Evolutionary conservation across 345 rosid species (phyloP).

Genomic region (Populus euphratica): DNA sequence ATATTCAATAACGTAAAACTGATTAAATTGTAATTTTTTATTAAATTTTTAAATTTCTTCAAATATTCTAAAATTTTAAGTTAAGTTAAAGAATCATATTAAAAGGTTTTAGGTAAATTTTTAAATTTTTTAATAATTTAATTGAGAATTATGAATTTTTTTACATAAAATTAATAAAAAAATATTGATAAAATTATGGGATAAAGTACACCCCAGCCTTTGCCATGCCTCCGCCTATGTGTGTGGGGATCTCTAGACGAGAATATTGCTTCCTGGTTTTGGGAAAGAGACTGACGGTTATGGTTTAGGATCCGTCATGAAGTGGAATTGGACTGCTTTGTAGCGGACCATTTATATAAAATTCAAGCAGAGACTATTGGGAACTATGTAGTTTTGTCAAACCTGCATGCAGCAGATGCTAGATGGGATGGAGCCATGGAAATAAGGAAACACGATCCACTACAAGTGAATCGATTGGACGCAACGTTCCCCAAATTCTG

Average conservation of each 20-base stretch:
- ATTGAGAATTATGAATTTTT: too few relatives aligned
- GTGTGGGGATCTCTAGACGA: slow-evolving; percentile 50
- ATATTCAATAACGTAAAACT: too few relatives aligned
- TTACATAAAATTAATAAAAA: too few relatives aligned
- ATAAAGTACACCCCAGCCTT: too few relatives aligned
- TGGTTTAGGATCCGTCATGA: slow-evolving; percentile 56
- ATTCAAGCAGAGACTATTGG: slow-evolving; percentile 55
- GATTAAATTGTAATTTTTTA: too few relatives aligned
- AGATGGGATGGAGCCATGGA: slow-evolving; percentile 75
- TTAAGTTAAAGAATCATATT: too few relatives aligned
- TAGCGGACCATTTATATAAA: slow-evolving; percentile 57
- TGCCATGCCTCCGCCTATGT: not conserved
- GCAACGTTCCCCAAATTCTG: not conserved
- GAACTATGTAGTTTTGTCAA: slow-evolving; percentile 70
- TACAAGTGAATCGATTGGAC: not conserved
- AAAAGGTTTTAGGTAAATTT: too few relatives aligned
- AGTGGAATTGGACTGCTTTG: slow-evolving; percentile 57
- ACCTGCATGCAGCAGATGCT: slow-evolving; percentile 77
- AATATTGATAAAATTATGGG: too few relatives aligned
- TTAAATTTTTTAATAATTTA: too few relatives aligned
- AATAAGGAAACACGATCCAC: slow-evolving; percentile 44
- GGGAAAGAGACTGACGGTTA: slow-evolving; percentile 67
- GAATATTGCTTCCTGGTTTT: slow-evolving; percentile 37
- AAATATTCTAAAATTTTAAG: too few relatives aligned
- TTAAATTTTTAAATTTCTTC: too few relatives aligned